Evolutionary conservation across 805 yeast genomes (phyloP).

Genomic region (Kuraishia piskuri): DNA sequence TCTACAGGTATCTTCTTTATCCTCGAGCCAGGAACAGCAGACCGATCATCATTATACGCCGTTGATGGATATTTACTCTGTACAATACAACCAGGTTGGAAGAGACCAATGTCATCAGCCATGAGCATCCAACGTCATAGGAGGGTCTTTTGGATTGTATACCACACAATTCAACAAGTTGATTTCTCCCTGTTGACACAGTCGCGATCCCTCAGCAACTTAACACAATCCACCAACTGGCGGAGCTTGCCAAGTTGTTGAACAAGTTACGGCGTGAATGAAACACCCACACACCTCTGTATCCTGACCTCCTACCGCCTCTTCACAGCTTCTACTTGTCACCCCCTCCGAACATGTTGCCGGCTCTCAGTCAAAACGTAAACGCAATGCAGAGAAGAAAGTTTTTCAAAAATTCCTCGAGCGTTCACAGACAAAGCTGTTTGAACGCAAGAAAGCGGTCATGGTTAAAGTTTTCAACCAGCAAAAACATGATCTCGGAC

Average conservation of each 20-base stretch:
- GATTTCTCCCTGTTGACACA: no score
- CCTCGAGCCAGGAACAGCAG: no score
- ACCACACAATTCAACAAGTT: no score
- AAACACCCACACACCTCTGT: no score
- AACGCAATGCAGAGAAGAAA: constrained; percentile 3
- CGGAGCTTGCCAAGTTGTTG: neutral
- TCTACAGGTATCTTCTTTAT: no score
- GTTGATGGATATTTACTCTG: no score
- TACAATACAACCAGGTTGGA: no score
- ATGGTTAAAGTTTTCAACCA: constrained; percentile 99
- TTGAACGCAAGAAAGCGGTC: constrained; percentile 60
- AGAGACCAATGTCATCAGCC: no score
- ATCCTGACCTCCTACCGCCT: neutral
- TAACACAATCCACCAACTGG: neutral
- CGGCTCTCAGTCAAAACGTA: neutral
- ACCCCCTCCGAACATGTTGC: neutral
- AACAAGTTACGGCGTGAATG: neutral
- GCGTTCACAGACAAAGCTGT: constrained; percentile 35
- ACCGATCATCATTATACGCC: no score
- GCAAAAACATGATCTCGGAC: constrained; percentile 99
- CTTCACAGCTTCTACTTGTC: neutral
- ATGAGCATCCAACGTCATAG: no score
- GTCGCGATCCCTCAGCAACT: neutral
- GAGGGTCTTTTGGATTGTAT: no score
- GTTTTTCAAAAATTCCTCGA: constrained; percentile 72